These are phyloP conservation scores for Fistulinella cinereoalba DNA, from an alignment of 1,284 basidiomycete species.

Conservation along the genomic window DNA sequence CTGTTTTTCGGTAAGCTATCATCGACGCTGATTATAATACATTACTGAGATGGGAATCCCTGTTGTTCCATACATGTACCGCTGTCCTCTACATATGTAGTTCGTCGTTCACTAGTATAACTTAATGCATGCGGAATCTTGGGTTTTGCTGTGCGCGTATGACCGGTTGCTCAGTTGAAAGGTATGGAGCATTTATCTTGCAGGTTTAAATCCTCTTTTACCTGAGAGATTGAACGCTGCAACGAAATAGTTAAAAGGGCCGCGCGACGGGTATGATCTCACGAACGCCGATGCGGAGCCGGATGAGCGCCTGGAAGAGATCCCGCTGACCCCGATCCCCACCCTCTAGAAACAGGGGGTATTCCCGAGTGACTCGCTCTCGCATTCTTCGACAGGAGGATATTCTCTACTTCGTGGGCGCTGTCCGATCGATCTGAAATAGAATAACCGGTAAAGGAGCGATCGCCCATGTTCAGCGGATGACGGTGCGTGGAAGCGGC, in stretches of 20 bases:
- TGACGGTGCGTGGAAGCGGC: constrained; percentile 24
- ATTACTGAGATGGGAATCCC: constrained; percentile 9
- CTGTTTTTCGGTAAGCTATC: constrained; percentile 6
- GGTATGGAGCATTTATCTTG: constrained; percentile 19
- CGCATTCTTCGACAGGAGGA: constrained; percentile 40
- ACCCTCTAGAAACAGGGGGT: constrained; percentile 24
- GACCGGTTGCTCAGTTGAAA: not conserved
- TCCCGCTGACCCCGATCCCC: constrained; percentile 22
- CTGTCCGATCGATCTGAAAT: constrained; percentile 65
- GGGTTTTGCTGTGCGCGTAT: constrained; percentile 1
- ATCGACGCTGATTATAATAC: constrained; percentile 10
- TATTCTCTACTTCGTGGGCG: constrained; percentile 64
- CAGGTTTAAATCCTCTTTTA: constrained; percentile 30
- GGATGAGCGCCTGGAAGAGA: constrained; percentile 5
- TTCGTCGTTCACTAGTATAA: constrained; percentile 20
- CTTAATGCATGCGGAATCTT: constrained; percentile 16
- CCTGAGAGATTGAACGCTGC: constrained; percentile 28
- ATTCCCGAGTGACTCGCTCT: constrained; percentile 15
- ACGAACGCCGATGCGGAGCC: constrained; percentile 31
- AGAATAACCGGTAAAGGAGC: constrained; percentile 40
- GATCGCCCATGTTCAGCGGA: constrained; percentile 34
- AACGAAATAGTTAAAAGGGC: constrained; percentile 4
- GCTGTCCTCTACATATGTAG: constrained; percentile 11
- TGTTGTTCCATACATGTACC: constrained; percentile 18
- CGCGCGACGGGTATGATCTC: not conserved